Evolutionary conservation across 768 basidiomycete species (phyloP).

Genomic region (Cyclocybe aegerita): DNA sequence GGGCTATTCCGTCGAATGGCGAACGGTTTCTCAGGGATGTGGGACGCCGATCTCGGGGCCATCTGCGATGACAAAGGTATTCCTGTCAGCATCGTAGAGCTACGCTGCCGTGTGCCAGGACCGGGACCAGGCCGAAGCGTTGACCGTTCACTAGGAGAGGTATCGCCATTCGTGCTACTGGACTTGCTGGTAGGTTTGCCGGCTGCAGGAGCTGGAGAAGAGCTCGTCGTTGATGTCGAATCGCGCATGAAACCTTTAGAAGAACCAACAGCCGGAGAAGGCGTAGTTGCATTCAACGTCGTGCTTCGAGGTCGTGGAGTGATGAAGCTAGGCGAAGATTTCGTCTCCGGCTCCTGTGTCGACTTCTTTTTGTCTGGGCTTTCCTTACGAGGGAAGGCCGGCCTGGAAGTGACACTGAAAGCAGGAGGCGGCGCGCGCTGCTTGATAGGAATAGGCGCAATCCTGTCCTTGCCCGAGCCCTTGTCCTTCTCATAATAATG

Average conservation of each 20-base stretch:
- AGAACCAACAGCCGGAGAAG: constrained; percentile 18
- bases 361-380: constrained; percentile 13
- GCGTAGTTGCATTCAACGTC: constrained; percentile 33
- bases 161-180: neutral
- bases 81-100: constrained; percentile 39
- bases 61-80: constrained; percentile 24
- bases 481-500: constrained; percentile 17
- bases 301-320: constrained; percentile 37
- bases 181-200: constrained; percentile 2
- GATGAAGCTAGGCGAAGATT: neutral
- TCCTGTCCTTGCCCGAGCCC: constrained; percentile 19
- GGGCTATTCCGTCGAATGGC: constrained; percentile 61
- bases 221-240: constrained; percentile 2
- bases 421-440: constrained; percentile 53
- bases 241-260: constrained; percentile 16
- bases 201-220: neutral
- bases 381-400: constrained; percentile 30
- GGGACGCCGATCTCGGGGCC: constrained; percentile 19
- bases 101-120: constrained; percentile 30
- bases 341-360: constrained; percentile 1
- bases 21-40: constrained; percentile 55
- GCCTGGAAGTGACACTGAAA: constrained; percentile 64
- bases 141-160: constrained; percentile 6
- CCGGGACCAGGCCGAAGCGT: constrained; percentile 10
- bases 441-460: constrained; percentile 61